A percentile compares a stretch with the other conserved stretches of the same genome.
phyloP scores from a whole-genome alignment of 1,139 yeast species.

The Hyphopichia burtonii region DNA sequence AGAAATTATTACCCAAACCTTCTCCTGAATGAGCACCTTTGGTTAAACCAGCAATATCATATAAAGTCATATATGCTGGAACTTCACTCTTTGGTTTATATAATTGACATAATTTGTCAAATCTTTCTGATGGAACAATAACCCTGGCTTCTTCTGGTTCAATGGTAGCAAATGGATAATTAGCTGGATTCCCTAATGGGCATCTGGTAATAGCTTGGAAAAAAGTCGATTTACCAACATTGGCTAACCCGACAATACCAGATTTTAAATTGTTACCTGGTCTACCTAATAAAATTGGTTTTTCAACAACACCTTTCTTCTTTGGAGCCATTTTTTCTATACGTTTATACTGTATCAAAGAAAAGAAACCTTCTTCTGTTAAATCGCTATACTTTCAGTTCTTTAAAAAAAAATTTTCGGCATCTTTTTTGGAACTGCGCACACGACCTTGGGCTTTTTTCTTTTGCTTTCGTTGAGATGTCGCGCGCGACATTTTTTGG shows the following conservation, averaged over 20 bases:
- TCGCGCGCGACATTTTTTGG: no score
- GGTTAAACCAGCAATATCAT: slow-evolving; percentile 97
- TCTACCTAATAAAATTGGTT: slow-evolving; percentile 90
- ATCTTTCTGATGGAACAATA: slow-evolving; percentile 89
- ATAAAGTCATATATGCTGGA: slow-evolving; percentile 91
- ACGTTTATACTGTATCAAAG: background rate
- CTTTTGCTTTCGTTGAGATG: no score
- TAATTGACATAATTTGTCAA: slow-evolving; percentile 68
- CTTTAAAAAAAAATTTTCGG: no score
- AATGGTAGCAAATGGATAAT: slow-evolving; percentile 97
- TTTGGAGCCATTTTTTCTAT: slow-evolving; percentile 77
- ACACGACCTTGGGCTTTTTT: no score
- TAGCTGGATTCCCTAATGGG: slow-evolving; percentile 97
- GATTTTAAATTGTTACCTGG: slow-evolving; percentile 97
- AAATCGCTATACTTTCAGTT: no score
- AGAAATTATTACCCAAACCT: slow-evolving; percentile 97
- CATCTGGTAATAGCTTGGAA: slow-evolving; percentile 87
- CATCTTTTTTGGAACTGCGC: no score
- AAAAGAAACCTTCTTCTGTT: background rate
- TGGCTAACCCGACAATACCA: slow-evolving; percentile 96
- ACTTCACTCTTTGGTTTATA: slow-evolving; percentile 85
- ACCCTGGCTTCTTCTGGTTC: slow-evolving; percentile 99
- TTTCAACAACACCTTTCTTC: slow-evolving; percentile 80
- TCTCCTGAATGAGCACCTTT: slow-evolving; percentile 98
- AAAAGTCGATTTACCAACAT: slow-evolving; percentile 92